phyloP scores from a whole-genome alignment of 2,329 filamentous ascomycete species.

The Aspergillus nomiae region DNA sequence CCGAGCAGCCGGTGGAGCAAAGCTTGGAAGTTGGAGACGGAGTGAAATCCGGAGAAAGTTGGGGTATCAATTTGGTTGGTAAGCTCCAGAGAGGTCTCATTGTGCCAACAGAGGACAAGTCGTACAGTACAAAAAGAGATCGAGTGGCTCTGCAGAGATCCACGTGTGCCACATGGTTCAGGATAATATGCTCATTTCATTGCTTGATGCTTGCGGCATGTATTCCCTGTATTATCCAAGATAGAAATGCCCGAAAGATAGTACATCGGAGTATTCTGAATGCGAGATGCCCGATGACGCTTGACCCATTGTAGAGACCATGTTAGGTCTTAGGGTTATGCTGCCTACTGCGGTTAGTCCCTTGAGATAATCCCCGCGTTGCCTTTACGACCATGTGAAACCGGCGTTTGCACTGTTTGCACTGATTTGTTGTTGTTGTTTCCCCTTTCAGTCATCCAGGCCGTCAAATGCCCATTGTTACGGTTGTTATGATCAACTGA shows the following conservation, averaged over 20 bases:
- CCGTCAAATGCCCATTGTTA: neutral
- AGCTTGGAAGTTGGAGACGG: constrained; percentile 3
- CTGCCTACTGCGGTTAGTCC: neutral
- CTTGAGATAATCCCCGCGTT: constrained; percentile 13
- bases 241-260: too few relatives aligned
- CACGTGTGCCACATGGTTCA: neutral
- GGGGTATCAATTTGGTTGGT: neutral
- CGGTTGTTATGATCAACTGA: neutral
- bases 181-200: neutral
- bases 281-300: neutral
- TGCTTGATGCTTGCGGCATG: neutral
- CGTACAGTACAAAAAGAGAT: neutral
- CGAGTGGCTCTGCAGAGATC: neutral
- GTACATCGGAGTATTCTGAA: too few relatives aligned
- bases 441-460: neutral
- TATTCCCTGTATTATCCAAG: neutral
- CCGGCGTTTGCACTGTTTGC: constrained; percentile 16
- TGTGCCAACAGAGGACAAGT: neutral
- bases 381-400: constrained; percentile 7
- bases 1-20: constrained; percentile 20
- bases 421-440: constrained; percentile 12
- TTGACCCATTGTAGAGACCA: neutral
- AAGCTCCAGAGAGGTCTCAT: neutral
- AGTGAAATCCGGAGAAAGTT: constrained; percentile 7
- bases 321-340: neutral